Base-by-base conservation (phyloP, 768 basidiomycete species). In the Phallus indusiatus region DNA sequence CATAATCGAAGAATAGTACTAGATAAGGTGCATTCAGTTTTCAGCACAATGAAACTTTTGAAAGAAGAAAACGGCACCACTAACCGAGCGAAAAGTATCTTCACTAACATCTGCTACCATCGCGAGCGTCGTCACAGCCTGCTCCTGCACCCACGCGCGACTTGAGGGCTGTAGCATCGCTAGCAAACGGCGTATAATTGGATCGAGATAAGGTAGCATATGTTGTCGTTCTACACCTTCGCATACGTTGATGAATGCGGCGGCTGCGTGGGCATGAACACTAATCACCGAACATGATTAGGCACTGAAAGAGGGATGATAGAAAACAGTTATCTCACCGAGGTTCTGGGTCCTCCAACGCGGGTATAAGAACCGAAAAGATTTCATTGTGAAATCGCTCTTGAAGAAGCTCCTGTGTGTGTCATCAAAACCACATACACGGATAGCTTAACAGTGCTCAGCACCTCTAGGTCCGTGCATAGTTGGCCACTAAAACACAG, bases 71-170 rank as follows among this genome's bases (percentile, higher is more conserved):
- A 33, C 53, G 8, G 52, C 53, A 62, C 7, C 53, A 66, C 71
- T 1, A 61, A 83, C 88, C 77, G 87, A 86, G 8, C 76, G 80
- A 67, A 94, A 94, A 1, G 83, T 86, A 1, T 72, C 73, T 70
- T 90, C 89, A 63, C 90, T 90, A 0, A 86, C 87, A 68, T 91
- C 87, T 0, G 91, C 90, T 0, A 94, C 87, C 84, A 92, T 92
- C 2, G 91, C 90, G 33, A 94, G 71, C 12, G 89, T 90, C 33
- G 89, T 93, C 55, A 95, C 82, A 0, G 86, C 88, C 67, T 93
- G 90, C 67, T 94, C 90, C 67, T 93, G 89, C 0, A 93, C 88
- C 63, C 90, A 93, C 0, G 66, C 66, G 1, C 85, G 85, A 59
- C 84, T 81, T 47, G 89, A 74, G 2, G 89, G 73, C 62, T 80